A percentile compares a stretch with the other conserved stretches of the same genome.
Evolutionary conservation across 1,284 basidiomycete species (phyloP).

Genomic region (Vanrija sp.): DNA sequence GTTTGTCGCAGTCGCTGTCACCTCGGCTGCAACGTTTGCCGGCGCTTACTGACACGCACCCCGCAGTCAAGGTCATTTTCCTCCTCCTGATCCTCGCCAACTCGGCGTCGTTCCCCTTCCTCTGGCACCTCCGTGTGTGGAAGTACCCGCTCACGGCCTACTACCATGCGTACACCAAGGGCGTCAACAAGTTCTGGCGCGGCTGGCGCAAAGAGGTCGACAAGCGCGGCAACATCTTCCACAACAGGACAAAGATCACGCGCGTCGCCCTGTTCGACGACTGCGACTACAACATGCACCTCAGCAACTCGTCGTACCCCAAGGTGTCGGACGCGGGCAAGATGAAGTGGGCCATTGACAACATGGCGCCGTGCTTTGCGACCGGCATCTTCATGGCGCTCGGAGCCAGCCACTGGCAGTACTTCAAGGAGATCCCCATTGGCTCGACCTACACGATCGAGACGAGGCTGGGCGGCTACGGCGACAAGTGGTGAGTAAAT

Average conservation of each 20-base stretch:
- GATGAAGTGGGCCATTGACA: slow-evolving; percentile 53
- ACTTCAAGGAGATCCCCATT: slow-evolving; percentile 74
- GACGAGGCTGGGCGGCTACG: slow-evolving; percentile 66
- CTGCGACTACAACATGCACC: slow-evolving; percentile 49
- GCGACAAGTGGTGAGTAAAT: slow-evolving; percentile 70
- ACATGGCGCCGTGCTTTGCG: slow-evolving; percentile 62
- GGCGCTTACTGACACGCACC: not conserved
- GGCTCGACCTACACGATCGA: slow-evolving; percentile 66
- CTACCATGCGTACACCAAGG: slow-evolving; percentile 24
- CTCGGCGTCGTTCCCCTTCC: slow-evolving; percentile 43
- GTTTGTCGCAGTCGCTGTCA: not conserved
- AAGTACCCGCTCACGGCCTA: slow-evolving; percentile 30
- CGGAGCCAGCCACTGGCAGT: slow-evolving; percentile 68
- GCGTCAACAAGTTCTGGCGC: slow-evolving; percentile 26
- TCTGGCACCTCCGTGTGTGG: slow-evolving; percentile 46
- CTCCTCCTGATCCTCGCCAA: slow-evolving; percentile 41
- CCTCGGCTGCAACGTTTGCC: not conserved
- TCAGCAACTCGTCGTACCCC: slow-evolving; percentile 47
- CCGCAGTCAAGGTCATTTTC: slow-evolving; percentile 42
- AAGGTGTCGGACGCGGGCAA: slow-evolving; percentile 56
- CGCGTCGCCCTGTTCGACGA: slow-evolving; percentile 42
- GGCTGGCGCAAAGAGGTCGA: slow-evolving; percentile 28
- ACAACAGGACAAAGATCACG: slow-evolving; percentile 21
- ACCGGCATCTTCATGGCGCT: slow-evolving; percentile 67
- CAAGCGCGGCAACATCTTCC: slow-evolving; percentile 25